A percentile compares a stretch with the other conserved stretches of the same genome.
Conservation (phyloP, 495 filamentous ascomycete genomes). For the Rusavskia elegans region DNA sequence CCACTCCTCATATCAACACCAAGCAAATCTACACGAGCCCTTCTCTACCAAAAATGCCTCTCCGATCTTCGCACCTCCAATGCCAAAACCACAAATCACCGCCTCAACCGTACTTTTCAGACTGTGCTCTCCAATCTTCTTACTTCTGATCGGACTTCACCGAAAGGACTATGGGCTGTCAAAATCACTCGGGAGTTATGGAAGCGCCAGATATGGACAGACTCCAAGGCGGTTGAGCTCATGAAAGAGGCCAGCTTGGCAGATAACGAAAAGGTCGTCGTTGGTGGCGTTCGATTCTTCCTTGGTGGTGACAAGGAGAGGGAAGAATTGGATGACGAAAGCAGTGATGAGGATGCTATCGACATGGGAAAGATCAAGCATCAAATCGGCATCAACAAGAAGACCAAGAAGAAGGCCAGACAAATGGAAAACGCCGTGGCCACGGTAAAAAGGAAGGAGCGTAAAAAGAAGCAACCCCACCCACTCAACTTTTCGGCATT, state of each 20-base stretch:
- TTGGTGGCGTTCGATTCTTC: constrained; percentile 84
- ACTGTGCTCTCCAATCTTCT: constrained; percentile 84
- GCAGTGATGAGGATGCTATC: constrained; percentile 61
- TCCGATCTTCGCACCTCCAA: constrained; percentile 80
- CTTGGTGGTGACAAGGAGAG: constrained; percentile 87
- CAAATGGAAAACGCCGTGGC: constrained; percentile 62
- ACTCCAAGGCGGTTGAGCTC: constrained; percentile 74
- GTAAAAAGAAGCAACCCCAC: constrained; percentile 73
- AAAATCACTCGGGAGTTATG: constrained; percentile 78
- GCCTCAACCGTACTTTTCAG: constrained; percentile 81
- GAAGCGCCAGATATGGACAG: constrained; percentile 79
- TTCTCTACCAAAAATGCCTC: constrained; percentile 82
- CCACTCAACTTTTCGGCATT: constrained; percentile 93
- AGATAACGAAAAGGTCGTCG: constrained; percentile 77
- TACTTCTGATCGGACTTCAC: constrained; percentile 63
- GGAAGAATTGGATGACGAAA: constrained; percentile 81
- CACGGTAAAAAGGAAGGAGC: constrained; percentile 65
- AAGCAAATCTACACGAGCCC: constrained; percentile 68
- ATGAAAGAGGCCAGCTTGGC: constrained; percentile 82
- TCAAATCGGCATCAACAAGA: constrained; percentile 83
- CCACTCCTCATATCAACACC: constrained; percentile 76
- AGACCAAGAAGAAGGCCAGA: constrained; percentile 71
- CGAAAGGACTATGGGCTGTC: constrained; percentile 86
- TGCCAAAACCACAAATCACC: constrained; percentile 71
- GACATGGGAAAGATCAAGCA: constrained; percentile 74